Evolutionary conservation across 2,329 filamentous ascomycete genomes (phyloP).

Genomic region (Apiospora sp.): DNA sequence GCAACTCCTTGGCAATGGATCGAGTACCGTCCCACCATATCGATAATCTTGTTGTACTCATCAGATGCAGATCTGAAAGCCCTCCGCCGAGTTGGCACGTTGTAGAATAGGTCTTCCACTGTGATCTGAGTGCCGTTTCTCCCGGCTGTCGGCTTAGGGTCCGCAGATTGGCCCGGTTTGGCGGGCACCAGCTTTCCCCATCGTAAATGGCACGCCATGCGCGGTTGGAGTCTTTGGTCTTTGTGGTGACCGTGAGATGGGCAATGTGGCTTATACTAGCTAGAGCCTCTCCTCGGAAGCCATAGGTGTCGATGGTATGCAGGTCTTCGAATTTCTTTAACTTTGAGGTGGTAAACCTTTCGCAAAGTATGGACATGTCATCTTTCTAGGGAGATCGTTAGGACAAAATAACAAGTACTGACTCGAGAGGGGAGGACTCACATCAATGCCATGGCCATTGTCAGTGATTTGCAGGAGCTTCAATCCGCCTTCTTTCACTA

Average conservation of each 20-base stretch:
- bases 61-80: constrained; percentile 93
- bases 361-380: constrained; percentile 89
- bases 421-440: constrained; percentile 51
- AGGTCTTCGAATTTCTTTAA: constrained; percentile 93
- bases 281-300: constrained; percentile 95
- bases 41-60: constrained; percentile 97
- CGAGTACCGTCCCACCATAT: constrained; percentile 91
- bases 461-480: constrained; percentile 97
- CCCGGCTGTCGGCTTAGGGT: constrained; percentile 88
- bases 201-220: constrained; percentile 92
- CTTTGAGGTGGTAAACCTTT: constrained; percentile 97
- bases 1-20: constrained; percentile 91
- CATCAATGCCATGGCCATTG: constrained; percentile 94
- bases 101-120: constrained; percentile 97
- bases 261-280: constrained; percentile 99
- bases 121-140: constrained; percentile 92
- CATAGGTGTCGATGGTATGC: constrained; percentile 89
- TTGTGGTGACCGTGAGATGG: constrained; percentile 93
- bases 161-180: constrained; percentile 86
- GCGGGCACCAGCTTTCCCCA: constrained; percentile 81
- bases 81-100: constrained; percentile 84
- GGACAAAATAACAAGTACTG: neutral
- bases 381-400: constrained; percentile 70
- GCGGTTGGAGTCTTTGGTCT: constrained; percentile 84
- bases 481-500: constrained; percentile 93